A percentile compares a stretch with the other conserved stretches of the same genome.
phyloP scores from a whole-genome alignment of 768 basidiomycete species.

The Leccinellum rugosiceps region DNA sequence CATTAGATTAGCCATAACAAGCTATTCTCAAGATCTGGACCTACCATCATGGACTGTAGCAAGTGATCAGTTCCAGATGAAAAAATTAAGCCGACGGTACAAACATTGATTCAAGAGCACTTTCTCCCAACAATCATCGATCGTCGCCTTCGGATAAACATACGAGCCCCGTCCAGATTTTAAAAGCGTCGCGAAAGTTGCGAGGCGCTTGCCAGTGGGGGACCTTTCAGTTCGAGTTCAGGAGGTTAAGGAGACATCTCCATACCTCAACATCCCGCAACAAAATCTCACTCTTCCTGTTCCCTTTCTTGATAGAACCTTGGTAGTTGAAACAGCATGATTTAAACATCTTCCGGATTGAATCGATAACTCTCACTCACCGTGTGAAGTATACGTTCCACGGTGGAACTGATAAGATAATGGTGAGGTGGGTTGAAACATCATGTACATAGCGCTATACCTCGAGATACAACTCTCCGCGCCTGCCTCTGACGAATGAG shows the following conservation, averaged over 20 bases:
- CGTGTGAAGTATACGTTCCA: slow-evolving; percentile 94
- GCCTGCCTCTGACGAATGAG: slow-evolving; percentile 18
- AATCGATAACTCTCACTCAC: slow-evolving; percentile 31
- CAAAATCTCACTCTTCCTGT: slow-evolving; percentile 93
- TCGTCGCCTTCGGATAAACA: slow-evolving; percentile 72
- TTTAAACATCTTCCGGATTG: not conserved
- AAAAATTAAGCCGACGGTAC: slow-evolving; percentile 22
- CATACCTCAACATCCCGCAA: slow-evolving; percentile 85
- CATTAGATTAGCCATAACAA: not conserved
- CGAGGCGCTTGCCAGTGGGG: slow-evolving; percentile 58
- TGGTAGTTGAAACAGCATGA: not conserved
- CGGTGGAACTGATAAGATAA: slow-evolving; percentile 65
- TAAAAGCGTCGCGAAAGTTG: slow-evolving; percentile 77
- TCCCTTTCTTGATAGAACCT: slow-evolving; percentile 94
- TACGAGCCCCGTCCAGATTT: slow-evolving; percentile 46
- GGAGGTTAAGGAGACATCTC: not conserved
- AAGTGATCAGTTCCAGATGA: not conserved
- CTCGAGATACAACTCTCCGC: slow-evolving; percentile 83
- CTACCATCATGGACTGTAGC: slow-evolving; percentile 75
- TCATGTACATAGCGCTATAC: slow-evolving; percentile 36
- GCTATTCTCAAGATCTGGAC: slow-evolving; percentile 16
- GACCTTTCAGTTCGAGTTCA: not conserved
- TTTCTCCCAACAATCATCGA: slow-evolving; percentile 93
- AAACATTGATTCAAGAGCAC: slow-evolving; percentile 83
- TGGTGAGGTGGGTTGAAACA: not conserved